Conservation (phyloP, 345 rosid species). For the Nasturtium officinale region DNA sequence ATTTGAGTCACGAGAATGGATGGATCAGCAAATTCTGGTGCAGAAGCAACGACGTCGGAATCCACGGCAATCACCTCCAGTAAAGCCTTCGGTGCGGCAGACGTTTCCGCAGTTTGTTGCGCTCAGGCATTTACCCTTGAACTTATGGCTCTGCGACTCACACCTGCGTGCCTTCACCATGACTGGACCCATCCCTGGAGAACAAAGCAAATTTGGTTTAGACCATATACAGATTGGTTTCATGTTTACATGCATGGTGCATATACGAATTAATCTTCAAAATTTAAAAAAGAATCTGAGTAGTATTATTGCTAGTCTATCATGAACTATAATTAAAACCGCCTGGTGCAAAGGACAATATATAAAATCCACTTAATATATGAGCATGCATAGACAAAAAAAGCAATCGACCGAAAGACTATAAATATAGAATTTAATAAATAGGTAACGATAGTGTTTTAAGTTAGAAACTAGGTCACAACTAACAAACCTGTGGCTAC, state of each 20-base stretch:
- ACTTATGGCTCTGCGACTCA: constrained; percentile 44
- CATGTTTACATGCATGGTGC: neutral
- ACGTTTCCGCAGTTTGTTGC: constrained; percentile 41
- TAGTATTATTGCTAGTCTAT: neutral
- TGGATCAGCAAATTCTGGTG: constrained; percentile 42
- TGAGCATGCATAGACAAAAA: neutral
- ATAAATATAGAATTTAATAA: neutral
- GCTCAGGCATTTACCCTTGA: constrained; percentile 38
- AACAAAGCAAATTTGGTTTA: neutral
- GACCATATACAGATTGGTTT: neutral
- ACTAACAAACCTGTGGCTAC: constrained; percentile 41
- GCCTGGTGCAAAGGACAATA: neutral
- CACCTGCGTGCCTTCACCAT: constrained; percentile 39
- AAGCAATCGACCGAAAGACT: neutral
- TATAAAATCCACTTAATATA: neutral
- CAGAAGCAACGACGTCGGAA: constrained; percentile 54
- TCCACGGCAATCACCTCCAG: constrained; percentile 45
- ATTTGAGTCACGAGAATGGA: neutral
- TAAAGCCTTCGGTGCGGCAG: constrained; percentile 50
- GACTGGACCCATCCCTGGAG: constrained; percentile 28
- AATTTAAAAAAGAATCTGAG: neutral
- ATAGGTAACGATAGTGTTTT: neutral
- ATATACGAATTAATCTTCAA: neutral
- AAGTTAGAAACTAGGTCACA: constrained; percentile 1
- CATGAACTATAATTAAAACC: neutral